phyloP scores from a whole-genome alignment of 2,329 filamentous ascomycete genomes.

The Colletotrichum shisoi region DNA sequence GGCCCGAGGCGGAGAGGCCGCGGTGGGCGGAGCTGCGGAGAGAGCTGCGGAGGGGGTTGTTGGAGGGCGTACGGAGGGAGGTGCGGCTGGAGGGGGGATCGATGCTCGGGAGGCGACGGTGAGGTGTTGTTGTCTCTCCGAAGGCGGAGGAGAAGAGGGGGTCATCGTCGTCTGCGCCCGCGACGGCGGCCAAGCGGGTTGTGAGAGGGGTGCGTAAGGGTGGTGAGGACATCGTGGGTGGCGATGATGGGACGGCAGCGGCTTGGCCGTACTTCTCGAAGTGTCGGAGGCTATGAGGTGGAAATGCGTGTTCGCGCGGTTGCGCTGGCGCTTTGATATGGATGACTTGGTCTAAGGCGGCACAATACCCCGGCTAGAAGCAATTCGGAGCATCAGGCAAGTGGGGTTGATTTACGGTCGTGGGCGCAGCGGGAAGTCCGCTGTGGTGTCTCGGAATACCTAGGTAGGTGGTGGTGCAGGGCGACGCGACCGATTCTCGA shows the following conservation, averaged over 20 bases:
- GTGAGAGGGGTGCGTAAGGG: slow-evolving; percentile 24
- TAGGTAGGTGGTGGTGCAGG: not conserved
- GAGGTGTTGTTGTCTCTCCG: slow-evolving; percentile 52
- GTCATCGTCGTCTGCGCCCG: slow-evolving; percentile 46
- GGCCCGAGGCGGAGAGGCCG: slow-evolving; percentile 55
- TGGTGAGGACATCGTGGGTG: slow-evolving; percentile 21
- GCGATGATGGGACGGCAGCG: not conserved
- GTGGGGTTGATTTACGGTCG: slow-evolving; percentile 6
- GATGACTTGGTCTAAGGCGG: not conserved
- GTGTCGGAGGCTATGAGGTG: not conserved
- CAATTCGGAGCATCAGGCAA: not conserved
- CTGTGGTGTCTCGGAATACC: slow-evolving; percentile 4
- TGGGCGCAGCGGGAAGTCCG: slow-evolving; percentile 3
- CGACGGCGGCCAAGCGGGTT: slow-evolving; percentile 10
- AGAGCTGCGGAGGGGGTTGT: slow-evolving; percentile 14
- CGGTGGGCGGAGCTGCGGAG: slow-evolving; percentile 44
- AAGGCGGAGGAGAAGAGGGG: slow-evolving; percentile 53
- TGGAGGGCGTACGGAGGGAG: slow-evolving; percentile 31
- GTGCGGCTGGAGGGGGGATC: slow-evolving; percentile 30
- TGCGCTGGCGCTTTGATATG: not conserved
- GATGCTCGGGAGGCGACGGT: slow-evolving; percentile 18
- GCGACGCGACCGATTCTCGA: slow-evolving; percentile 25
- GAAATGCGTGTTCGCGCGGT: not conserved
- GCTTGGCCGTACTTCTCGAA: not conserved
- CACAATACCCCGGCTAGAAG: not conserved